Base-by-base conservation (phyloP, 192 early-diverging fungal genomes). In the Linderina pennispora region DNA sequence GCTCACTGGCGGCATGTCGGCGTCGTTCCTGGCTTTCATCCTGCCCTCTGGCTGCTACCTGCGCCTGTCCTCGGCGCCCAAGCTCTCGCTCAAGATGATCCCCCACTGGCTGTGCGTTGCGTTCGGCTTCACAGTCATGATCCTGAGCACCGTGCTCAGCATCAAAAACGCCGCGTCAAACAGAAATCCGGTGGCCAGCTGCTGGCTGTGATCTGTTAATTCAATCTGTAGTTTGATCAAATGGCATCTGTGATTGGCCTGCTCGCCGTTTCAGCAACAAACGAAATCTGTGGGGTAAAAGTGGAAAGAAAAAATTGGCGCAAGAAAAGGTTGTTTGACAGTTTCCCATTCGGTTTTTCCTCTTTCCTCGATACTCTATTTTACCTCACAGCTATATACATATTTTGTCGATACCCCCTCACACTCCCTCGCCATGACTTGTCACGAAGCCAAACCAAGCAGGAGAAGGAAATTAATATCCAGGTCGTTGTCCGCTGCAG, bases 1-100 rank as follows among this genome's bases (percentile, higher is more conserved):
- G 61, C 50, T 95, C 17, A 93, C 90, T 3, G 90, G 90, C 19
- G 88, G 86, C 3, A 77, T 91, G 68, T 88, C 92, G 1, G 90
- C 90, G 0, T 89, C 90, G 11, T 83, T 86, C 21, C 55, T 93
- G 58, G 91, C 92, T 2, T 95, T 85, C 65, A 91, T 95, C 35
- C 43, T 95, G 34, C 92, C 92, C 11, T 80, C 92, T 0, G 74
- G 80, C 0, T 92, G 89, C 42, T 92, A 84, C 55, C 62, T 92
- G 23, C 80, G 81, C 41, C 53, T 95, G 42, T 60, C 82, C 0
- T 76, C 80, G 11, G 87, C 84, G 0, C 55, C 80, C 0, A 32
- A 73, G 8, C 68, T 67, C 49, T 68, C 75, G 8, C 32, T 45
- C 17, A 82, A 81, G 15, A 88, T 85, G 50, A 23, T 84, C 22